These are phyloP conservation scores for Hypholoma fasciculare DNA, from an alignment of 768 basidiomycete species.

Conservation along the genomic window DNA sequence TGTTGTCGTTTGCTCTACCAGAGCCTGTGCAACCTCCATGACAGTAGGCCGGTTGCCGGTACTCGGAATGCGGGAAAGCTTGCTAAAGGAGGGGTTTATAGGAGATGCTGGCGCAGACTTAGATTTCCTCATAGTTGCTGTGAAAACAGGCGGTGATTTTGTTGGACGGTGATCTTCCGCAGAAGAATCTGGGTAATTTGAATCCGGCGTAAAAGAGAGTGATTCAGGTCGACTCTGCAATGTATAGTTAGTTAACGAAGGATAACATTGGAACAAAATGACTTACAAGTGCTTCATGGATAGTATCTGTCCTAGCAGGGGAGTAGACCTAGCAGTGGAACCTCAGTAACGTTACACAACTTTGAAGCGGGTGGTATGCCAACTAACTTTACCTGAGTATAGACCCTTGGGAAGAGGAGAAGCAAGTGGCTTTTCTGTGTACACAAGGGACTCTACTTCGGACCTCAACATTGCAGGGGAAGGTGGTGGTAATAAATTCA, in stretches of 20 bases:
- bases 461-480: no score
- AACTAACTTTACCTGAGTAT: not conserved
- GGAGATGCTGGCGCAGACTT: slow-evolving; percentile 4
- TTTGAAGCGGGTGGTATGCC: no score
- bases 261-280: no score
- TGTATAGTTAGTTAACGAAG: no score
- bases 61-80: slow-evolving; percentile 61
- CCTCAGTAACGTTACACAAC: no score
- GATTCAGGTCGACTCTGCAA: no score
- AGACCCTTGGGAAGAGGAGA: not conserved
- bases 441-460: no score
- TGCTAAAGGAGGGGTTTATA: slow-evolving; percentile 33
- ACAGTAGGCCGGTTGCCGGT: slow-evolving; percentile 69
- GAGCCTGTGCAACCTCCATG: slow-evolving; percentile 76
- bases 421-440: not conserved
- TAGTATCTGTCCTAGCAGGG: no score
- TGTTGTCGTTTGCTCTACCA: slow-evolving; percentile 33
- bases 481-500: no score
- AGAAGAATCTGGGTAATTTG: not conserved
- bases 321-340: no score
- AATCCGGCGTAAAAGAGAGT: not conserved
- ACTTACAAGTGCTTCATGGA: no score
- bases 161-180: not conserved
- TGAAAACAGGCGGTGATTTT: not conserved
- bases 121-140: not conserved